Percentiles rank a stretch among this genome's conserved stretches.
Conservation (phyloP, 805 yeast species). For the Ogataea parapolymorpha region DNA sequence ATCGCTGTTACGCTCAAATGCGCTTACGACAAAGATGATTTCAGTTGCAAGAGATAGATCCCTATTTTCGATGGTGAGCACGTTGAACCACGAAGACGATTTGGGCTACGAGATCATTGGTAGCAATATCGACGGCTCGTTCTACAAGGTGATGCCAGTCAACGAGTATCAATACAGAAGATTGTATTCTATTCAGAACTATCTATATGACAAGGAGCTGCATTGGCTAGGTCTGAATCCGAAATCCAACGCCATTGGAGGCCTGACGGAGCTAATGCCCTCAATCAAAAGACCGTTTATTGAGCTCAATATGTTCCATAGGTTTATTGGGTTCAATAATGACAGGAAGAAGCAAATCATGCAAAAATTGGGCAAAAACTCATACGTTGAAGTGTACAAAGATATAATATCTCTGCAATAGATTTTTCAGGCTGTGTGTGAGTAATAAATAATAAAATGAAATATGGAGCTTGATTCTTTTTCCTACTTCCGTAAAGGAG, state of each 20-base stretch:
- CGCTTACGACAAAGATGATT: conserved; percentile 52
- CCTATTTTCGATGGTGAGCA: conserved; percentile 29
- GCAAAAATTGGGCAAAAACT: conserved; percentile 55
- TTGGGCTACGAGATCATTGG: conserved; percentile 60
- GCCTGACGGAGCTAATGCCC: conserved; percentile 31
- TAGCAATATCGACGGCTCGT: conserved; percentile 73
- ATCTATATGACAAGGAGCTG: conserved; percentile 70
- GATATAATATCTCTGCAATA: conserved; percentile 44
- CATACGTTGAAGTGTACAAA: conserved; percentile 61
- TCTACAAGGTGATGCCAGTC: conserved; percentile 70
- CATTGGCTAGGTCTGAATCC: conserved; percentile 83
- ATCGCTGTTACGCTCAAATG: conserved; percentile 68
- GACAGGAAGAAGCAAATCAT: conserved; percentile 54
- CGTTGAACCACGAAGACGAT: conserved; percentile 29
- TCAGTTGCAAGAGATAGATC: conserved; percentile 38
- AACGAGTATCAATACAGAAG: conserved; percentile 74
- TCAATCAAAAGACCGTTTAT: conserved; percentile 58
- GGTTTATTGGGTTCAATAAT: conserved; percentile 53
- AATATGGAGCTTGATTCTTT: conserved; percentile 11
- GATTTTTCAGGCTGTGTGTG: conserved; percentile 4
- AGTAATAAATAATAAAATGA: not conserved
- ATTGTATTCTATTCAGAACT: conserved; percentile 83
- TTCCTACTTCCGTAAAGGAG: conserved; percentile 38
- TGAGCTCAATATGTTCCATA: conserved; percentile 55
- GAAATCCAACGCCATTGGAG: conserved; percentile 53